A percentile compares a stretch with the other conserved stretches of the same genome.
Evolutionary conservation across 75 land plant genomes (phyloP).

Genomic region (Pinus taeda): DNA sequence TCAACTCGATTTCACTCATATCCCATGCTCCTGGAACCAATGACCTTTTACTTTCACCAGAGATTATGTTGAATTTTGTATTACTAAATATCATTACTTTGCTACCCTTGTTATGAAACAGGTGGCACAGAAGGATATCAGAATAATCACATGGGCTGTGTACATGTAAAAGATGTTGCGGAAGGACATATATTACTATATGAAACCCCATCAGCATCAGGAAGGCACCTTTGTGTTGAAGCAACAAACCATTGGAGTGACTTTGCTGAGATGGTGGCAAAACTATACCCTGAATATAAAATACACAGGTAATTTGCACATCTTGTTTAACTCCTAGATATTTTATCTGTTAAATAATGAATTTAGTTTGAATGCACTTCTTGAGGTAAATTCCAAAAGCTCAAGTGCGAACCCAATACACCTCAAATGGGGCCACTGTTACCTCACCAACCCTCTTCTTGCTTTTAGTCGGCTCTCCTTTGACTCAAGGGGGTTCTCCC

Average conservation of each 20-base stretch:
- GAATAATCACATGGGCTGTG: slow-evolving; percentile 65
- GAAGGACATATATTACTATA: slow-evolving; percentile 76
- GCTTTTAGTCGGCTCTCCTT: too few relatives aligned
- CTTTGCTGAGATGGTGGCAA: slow-evolving; percentile 61
- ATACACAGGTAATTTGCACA: slow-evolving; percentile 42
- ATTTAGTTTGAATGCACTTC: too few relatives aligned
- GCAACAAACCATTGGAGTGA: slow-evolving; percentile 64
- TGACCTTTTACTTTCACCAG: neutral
- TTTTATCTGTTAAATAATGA: too few relatives aligned
- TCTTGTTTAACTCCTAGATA: too few relatives aligned
- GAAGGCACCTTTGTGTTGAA: slow-evolving; percentile 85
- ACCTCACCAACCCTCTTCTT: too few relatives aligned
- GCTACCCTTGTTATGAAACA: slow-evolving; percentile 16
- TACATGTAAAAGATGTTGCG: slow-evolving; percentile 88
- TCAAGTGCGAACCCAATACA: too few relatives aligned
- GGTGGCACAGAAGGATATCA: slow-evolving; percentile 51
- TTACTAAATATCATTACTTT: neutral
- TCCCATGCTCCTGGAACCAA: slow-evolving; percentile 1
- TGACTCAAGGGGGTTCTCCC: too few relatives aligned
- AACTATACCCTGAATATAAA: slow-evolving; percentile 70
- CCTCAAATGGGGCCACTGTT: too few relatives aligned
- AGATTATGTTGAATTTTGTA: neutral
- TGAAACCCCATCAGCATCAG: slow-evolving; percentile 68
- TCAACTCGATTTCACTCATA: neutral
- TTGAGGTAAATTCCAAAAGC: too few relatives aligned